Conservation (phyloP, 2,329 filamentous ascomycete genomes). For the Pochonia chlamydosporia region DNA sequence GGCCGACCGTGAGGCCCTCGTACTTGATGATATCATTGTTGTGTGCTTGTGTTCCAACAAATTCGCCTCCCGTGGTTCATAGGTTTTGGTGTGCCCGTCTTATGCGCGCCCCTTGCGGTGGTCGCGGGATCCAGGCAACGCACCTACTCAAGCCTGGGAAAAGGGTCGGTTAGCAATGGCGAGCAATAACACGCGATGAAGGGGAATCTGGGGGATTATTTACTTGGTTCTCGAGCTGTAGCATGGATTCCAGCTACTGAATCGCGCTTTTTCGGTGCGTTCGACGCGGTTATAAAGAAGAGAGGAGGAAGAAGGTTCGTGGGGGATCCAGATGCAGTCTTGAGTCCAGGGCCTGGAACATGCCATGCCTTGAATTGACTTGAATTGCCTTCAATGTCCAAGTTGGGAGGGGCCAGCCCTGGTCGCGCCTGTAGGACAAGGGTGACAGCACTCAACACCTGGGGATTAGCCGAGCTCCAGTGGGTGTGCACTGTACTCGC, state of each 20-base stretch:
- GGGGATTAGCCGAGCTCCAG: no score
- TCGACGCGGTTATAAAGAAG: constrained; percentile 24
- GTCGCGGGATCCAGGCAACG: constrained; percentile 16
- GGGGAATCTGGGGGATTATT: not conserved
- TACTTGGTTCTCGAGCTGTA: constrained; percentile 23
- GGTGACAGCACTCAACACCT: not conserved
- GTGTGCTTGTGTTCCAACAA: not conserved
- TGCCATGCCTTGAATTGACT: no score
- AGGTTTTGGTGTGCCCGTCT: not conserved
- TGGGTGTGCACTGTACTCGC: no score
- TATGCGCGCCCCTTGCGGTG: constrained; percentile 6
- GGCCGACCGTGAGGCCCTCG: constrained; percentile 41
- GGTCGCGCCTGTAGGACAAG: not conserved
- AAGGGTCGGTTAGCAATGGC: constrained; percentile 10
- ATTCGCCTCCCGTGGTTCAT: constrained; percentile 3
- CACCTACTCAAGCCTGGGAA: constrained; percentile 24
- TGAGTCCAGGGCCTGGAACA: constrained; percentile 15
- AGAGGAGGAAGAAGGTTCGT: constrained; percentile 15
- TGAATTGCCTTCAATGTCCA: no score
- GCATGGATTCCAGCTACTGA: constrained; percentile 25
- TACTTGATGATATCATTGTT: constrained; percentile 36
- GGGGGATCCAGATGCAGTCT: constrained; percentile 13
- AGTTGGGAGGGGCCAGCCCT: no score
- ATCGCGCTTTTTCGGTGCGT: constrained; percentile 23
- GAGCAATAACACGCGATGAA: constrained; percentile 1